phyloP scores from a whole-genome alignment of 306 rosid species.

The Cicer cuneatum region DNA sequence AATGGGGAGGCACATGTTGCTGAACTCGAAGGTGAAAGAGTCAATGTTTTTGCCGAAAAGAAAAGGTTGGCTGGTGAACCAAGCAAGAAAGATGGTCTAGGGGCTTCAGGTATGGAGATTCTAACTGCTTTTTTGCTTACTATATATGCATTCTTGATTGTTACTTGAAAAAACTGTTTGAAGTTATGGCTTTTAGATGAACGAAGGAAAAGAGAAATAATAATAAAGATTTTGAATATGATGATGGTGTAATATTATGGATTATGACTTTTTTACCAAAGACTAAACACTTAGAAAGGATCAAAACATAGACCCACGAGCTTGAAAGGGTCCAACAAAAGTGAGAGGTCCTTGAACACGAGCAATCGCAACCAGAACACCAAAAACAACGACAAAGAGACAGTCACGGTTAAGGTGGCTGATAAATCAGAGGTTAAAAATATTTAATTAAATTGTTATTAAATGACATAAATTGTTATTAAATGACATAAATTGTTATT shows the following conservation, averaged over 20 bases:
- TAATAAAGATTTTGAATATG: slow-evolving; percentile 7
- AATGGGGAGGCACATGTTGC: not conserved
- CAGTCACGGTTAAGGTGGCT: too few relatives aligned
- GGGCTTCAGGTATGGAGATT: slow-evolving; percentile 45
- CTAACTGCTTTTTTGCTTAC: not conserved
- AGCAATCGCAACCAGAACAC: too few relatives aligned
- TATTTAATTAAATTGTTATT: too few relatives aligned
- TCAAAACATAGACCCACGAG: too few relatives aligned
- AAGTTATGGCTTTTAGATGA: not conserved
- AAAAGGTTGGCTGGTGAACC: not conserved
- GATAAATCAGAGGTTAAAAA: too few relatives aligned
- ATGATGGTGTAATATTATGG: not conserved
- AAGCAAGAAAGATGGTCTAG: not conserved
- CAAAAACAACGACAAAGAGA: too few relatives aligned
- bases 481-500: too few relatives aligned
- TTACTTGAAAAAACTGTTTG: not conserved
- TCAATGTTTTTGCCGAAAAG: not conserved
- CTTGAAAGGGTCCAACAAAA: too few relatives aligned
- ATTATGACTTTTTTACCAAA: not conserved
- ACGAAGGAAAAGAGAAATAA: not conserved
- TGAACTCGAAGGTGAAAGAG: slow-evolving; percentile 1
- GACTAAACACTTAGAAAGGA: not conserved
- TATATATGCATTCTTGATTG: not conserved
- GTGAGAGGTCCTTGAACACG: too few relatives aligned
- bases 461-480: too few relatives aligned